Percentiles rank a stretch among this genome's conserved stretches.
Evolutionary conservation across 208 protist species (phyloP).

Genomic region (Leptomonas pyrrhocoris): DNA sequence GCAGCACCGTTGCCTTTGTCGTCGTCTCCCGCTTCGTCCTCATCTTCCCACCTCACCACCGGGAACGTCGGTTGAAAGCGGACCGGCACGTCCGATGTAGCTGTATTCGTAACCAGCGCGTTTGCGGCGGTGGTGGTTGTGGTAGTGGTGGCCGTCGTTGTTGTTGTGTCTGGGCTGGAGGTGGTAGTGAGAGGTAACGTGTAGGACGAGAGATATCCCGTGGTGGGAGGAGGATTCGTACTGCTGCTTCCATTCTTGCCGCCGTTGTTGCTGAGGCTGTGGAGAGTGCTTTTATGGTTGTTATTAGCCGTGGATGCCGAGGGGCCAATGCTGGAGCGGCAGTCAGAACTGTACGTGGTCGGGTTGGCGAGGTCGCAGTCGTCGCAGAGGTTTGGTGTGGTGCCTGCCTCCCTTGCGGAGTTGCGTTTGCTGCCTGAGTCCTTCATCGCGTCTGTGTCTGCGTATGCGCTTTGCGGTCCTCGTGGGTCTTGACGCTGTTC

Average conservation of each 20-base stretch:
- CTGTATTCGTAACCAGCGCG: neutral
- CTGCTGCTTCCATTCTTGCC: neutral
- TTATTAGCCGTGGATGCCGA: too few species aligned
- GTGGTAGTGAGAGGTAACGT: slow-evolving; percentile 13
- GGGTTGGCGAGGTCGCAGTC: too few species aligned
- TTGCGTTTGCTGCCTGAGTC: neutral
- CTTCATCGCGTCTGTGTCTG: neutral
- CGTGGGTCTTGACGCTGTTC: neutral
- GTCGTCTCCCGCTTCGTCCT: neutral
- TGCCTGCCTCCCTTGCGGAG: neutral
- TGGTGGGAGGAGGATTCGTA: neutral
- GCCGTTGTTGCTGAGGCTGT: neutral
- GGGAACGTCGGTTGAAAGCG: slow-evolving; percentile 13
- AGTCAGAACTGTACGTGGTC: too few species aligned
- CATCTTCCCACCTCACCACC: neutral
- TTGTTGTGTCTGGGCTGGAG: neutral
- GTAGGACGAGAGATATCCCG: neutral
- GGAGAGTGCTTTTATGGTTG: neutral
- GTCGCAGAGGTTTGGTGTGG: neutral
- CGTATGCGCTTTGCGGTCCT: neutral
- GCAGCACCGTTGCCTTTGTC: neutral
- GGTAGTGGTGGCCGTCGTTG: neutral
- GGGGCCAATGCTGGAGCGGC: too few species aligned
- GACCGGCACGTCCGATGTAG: neutral
- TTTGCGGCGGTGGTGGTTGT: neutral